These are phyloP conservation scores for Pyrenophora tritici-repentis DNA, from an alignment of 2,329 filamentous ascomycete species.

Conservation along the genomic window DNA sequence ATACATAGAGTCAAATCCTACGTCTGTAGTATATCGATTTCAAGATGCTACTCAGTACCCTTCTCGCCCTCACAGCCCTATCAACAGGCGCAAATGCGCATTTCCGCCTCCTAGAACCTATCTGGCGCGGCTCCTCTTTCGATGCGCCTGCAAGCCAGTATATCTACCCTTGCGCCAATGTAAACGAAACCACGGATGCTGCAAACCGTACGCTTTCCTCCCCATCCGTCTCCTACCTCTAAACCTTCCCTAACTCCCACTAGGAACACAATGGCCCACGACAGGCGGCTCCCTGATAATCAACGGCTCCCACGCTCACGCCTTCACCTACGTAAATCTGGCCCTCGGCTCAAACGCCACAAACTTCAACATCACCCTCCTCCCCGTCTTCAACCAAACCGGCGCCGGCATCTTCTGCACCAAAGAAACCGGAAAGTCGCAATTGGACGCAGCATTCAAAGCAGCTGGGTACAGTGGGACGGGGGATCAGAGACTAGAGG, in stretches of 20 bases:
- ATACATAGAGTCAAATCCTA: no score
- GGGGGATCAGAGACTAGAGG: slow-evolving; percentile 36
- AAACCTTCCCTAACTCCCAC: background rate
- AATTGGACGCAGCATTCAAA: slow-evolving; percentile 32
- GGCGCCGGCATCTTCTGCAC: slow-evolving; percentile 55
- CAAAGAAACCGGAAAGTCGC: slow-evolving; percentile 39
- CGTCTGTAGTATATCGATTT: no score
- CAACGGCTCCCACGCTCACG: slow-evolving; percentile 49
- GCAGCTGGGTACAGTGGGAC: slow-evolving; percentile 29
- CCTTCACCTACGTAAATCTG: slow-evolving; percentile 55
- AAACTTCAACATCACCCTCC: slow-evolving; percentile 53
- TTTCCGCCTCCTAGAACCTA: slow-evolving; percentile 50
- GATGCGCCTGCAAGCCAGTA: slow-evolving; percentile 45
- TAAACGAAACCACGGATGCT: slow-evolving; percentile 45
- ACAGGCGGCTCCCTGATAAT: slow-evolving; percentile 51
- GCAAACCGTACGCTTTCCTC: slow-evolving; percentile 47
- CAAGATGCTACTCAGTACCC: no score
- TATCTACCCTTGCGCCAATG: slow-evolving; percentile 49
- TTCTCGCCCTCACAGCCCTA: slow-evolving; percentile 28
- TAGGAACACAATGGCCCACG: slow-evolving; percentile 49
- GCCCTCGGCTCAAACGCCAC: slow-evolving; percentile 50
- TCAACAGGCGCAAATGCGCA: slow-evolving; percentile 48
- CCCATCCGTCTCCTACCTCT: no score
- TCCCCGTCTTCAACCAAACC: slow-evolving; percentile 55
- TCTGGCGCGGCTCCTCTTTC: slow-evolving; percentile 52